Conservation (phyloP, 306 rosid genomes). For the Luffa acutangula region DNA sequence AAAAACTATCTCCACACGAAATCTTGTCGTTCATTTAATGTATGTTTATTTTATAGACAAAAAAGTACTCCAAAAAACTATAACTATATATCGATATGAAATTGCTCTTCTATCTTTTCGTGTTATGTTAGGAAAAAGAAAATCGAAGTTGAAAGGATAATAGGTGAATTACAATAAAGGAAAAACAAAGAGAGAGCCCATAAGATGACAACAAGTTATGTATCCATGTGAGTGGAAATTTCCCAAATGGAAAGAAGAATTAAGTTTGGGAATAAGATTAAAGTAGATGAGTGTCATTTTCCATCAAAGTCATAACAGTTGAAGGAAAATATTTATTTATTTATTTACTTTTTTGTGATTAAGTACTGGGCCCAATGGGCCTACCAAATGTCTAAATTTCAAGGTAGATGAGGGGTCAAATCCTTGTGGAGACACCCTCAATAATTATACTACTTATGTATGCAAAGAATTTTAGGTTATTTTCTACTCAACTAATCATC, state of each 20-base stretch:
- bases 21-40: neutral
- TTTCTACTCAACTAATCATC: neutral
- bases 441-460: constrained; percentile 13
- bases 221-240: neutral
- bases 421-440: constrained; percentile 29
- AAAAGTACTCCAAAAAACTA: neutral
- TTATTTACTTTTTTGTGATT: constrained; percentile 1
- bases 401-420: constrained; percentile 34
- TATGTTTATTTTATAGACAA: neutral
- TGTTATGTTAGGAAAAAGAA: neutral
- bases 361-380: constrained; percentile 23
- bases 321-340: constrained; percentile 9
- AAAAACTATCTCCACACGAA: neutral
- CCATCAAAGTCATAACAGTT: constrained; percentile 12
- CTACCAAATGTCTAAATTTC: constrained; percentile 16
- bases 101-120: neutral
- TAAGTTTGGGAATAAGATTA: constrained; percentile 11
- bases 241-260: constrained; percentile 11
- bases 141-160: neutral
- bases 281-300: constrained; percentile 34
- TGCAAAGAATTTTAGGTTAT: neutral
- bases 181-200: neutral
- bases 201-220: neutral
- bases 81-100: neutral
- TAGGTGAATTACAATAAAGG: neutral